phyloP scores from a whole-genome alignment of 2,329 filamentous ascomycete species.

The Chalara sp. region DNA sequence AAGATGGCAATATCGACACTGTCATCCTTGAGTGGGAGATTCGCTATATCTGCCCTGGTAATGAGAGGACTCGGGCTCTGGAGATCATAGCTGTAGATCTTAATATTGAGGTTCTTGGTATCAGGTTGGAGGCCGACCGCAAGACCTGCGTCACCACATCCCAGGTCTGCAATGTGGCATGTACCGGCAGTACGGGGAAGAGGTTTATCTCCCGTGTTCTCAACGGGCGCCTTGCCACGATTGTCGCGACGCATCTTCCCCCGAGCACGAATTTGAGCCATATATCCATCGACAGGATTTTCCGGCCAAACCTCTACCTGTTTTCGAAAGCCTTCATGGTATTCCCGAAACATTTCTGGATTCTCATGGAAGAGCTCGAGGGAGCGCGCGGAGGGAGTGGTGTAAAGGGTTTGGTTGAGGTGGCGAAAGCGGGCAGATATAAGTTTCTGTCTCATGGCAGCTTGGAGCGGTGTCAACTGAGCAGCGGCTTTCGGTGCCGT shows the following conservation, averaged over 20 bases:
- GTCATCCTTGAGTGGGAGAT: constrained; percentile 68
- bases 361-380: constrained; percentile 74
- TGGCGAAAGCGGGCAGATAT: constrained; percentile 94
- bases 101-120: constrained; percentile 60
- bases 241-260: constrained; percentile 41
- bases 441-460: constrained; percentile 90
- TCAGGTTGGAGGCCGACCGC: constrained; percentile 60
- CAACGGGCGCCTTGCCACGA: constrained; percentile 13
- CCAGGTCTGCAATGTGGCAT: constrained; percentile 82
- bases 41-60: constrained; percentile 82
- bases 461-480: constrained; percentile 86
- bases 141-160: constrained; percentile 86
- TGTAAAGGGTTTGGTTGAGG: constrained; percentile 95
- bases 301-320: constrained; percentile 96
- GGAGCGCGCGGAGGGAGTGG: constrained; percentile 78
- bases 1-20: constrained; percentile 85
- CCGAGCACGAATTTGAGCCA: constrained; percentile 62
- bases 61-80: constrained; percentile 71
- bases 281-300: constrained; percentile 89
- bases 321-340: constrained; percentile 91
- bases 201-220: constrained; percentile 21
- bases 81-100: constrained; percentile 80
- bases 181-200: constrained; percentile 66
- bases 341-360: constrained; percentile 92
- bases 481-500: constrained; percentile 31